Evolutionary conservation across 2,329 filamentous ascomycete species (phyloP).

Genomic region (Leptographium wingfieldii): DNA sequence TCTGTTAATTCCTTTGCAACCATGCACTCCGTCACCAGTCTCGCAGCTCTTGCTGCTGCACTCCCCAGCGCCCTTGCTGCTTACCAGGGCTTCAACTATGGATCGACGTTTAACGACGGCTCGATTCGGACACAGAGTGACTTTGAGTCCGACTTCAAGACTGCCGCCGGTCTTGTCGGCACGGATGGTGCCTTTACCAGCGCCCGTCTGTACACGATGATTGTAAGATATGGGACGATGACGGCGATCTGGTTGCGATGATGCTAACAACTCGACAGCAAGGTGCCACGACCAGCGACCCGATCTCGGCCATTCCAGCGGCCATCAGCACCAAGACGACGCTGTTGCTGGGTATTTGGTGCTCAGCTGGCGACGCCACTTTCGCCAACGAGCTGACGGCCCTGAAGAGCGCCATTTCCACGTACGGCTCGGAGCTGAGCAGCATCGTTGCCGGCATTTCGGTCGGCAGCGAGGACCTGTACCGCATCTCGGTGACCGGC

Average conservation of each 20-base stretch:
- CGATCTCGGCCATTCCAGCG: constrained; percentile 65
- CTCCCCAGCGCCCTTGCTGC: constrained; percentile 20
- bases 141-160: constrained; percentile 58
- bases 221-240: constrained; percentile 26
- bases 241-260: too few species aligned
- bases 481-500: constrained; percentile 63
- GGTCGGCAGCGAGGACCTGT: constrained; percentile 76
- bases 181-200: constrained; percentile 50
- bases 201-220: constrained; percentile 61
- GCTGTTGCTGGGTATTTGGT: constrained; percentile 76
- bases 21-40: constrained; percentile 7
- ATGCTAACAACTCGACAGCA: constrained; percentile 26
- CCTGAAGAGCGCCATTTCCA: constrained; percentile 52
- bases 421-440: constrained; percentile 55
- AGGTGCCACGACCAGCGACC: constrained; percentile 48
- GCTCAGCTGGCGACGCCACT: constrained; percentile 48
- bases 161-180: constrained; percentile 49
- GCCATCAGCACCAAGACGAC: constrained; percentile 69
- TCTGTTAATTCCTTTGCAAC: background rate
- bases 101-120: constrained; percentile 47
- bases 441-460: constrained; percentile 68
- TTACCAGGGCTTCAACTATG: constrained; percentile 60
- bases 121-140: constrained; percentile 47
- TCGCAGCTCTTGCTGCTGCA: constrained; percentile 11
- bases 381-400: constrained; percentile 66